Evolutionary conservation across 805 yeast genomes (phyloP).

Genomic region (Saccharomycopsis microspora): DNA sequence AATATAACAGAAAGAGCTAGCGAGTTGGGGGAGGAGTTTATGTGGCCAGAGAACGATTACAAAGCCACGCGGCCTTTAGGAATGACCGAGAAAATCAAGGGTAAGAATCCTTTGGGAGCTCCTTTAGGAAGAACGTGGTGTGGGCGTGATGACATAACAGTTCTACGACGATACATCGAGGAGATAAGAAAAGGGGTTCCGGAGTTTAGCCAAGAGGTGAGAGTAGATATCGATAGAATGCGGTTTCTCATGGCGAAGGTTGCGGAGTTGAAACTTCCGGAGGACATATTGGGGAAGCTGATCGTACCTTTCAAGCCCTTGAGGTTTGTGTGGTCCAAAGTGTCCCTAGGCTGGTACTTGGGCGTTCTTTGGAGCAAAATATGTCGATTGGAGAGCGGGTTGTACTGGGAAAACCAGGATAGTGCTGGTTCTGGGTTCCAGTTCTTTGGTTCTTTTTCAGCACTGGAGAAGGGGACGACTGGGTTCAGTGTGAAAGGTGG

Average conservation of each 20-base stretch:
- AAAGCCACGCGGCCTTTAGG: constrained; percentile 46
- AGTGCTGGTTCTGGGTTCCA: background rate
- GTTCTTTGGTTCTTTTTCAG: background rate
- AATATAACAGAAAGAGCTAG: constrained; percentile 20
- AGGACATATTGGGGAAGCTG: too few species aligned
- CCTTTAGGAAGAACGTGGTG: constrained; percentile 45
- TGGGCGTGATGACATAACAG: constrained; percentile 32
- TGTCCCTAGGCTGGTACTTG: constrained; percentile 68
- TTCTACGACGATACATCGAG: constrained; percentile 28
- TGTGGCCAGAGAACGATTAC: constrained; percentile 20
- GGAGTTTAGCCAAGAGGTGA: constrained; percentile 16
- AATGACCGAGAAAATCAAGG: constrained; percentile 45
- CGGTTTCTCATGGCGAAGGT: background rate
- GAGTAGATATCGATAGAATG: background rate
- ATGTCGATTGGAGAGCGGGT: constrained; percentile 21
- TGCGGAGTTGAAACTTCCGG: background rate
- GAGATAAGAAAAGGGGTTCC: constrained; percentile 24
- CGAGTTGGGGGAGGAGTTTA: background rate
- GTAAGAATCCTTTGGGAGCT: constrained; percentile 39
- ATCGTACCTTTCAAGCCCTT: constrained; percentile 19
- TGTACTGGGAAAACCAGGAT: background rate
- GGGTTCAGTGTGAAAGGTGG: background rate
- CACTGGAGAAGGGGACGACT: background rate
- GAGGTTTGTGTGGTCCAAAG: constrained; percentile 48
- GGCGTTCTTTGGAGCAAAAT: constrained; percentile 48